phyloP scores from a whole-genome alignment of 2,329 filamentous ascomycete species.

The Monascus ruber region DNA sequence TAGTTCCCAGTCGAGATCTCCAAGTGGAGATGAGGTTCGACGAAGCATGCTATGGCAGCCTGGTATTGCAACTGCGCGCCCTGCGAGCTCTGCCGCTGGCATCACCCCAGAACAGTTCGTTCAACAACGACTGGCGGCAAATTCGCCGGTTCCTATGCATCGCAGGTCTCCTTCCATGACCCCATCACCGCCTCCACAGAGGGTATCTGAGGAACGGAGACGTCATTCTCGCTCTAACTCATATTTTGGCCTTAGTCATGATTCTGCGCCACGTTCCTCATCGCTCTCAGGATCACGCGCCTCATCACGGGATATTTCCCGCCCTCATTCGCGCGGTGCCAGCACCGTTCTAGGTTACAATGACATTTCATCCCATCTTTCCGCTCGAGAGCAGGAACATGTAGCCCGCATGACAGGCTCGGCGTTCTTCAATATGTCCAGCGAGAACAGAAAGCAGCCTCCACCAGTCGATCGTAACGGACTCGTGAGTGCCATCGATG shows the following conservation, averaged over 20 bases:
- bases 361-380: conserved; percentile 52
- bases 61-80: conserved; percentile 41
- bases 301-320: conserved; percentile 1
- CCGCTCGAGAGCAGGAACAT: conserved; percentile 78
- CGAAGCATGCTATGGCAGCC: conserved; percentile 73
- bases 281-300: neutral
- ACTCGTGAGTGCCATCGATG: conserved; percentile 68
- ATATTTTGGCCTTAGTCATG: conserved; percentile 13
- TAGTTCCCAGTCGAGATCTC: conserved; percentile 26
- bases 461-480: conserved; percentile 43
- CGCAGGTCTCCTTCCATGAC: conserved; percentile 47
- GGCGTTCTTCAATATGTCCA: conserved; percentile 58
- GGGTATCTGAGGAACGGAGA: conserved; percentile 28
- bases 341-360: conserved; percentile 39
- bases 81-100: conserved; percentile 38
- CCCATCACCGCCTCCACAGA: conserved; percentile 29
- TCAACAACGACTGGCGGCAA: conserved; percentile 56
- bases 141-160: conserved; percentile 48
- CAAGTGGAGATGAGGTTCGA: conserved; percentile 41
- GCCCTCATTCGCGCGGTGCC: conserved; percentile 46
- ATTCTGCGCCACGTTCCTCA: conserved; percentile 12
- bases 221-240: conserved; percentile 21
- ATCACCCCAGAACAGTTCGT: conserved; percentile 77
- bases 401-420: conserved; percentile 71
- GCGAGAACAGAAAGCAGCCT: conserved; percentile 40